Evolutionary conservation across 164 flowering plant genomes (phyloP), one percentile per base, ranked within the genome.

Genomic region (Berberis vulgaris): DNA sequence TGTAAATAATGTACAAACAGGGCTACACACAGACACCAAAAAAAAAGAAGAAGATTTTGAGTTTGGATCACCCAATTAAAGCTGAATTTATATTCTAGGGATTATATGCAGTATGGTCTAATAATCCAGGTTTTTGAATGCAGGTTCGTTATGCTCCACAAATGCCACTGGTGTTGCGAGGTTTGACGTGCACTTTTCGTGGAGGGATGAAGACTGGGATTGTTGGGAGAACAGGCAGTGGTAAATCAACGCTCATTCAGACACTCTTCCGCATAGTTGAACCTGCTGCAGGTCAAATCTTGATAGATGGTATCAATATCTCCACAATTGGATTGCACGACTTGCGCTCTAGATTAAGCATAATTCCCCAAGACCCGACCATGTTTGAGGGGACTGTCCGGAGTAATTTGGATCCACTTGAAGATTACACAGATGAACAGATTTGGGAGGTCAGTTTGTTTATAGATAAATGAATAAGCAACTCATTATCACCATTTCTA

Each of bases 171-270:
- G 81, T 80, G 3, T 58, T 77, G 56, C 72, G 68, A 52, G 79
- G 79, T 49, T 26, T 80, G 3, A 75, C 77, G 2, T 80, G 80
- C 63, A 73, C 67, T 41, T 75, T 80, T 43, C 61, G 69, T 11
- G 81, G 77, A 41, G 81, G 83, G 45, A 56, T 43, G 67, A 79
- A 75, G 65, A 70, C 73, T 13, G 83, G 83, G 38, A 67, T 79
- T 46, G 80, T 79, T 47, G 83, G 83, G 55, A 77, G 83, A 61
- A 77, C 83, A 43, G 80, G 83, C 45, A 73, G 80, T 67, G 83
- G 83, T 64, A 79, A 77, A 71, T 74, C 80, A 57, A 79, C 82
- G 41, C 78, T 79, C 8, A 75, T 79, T 47, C 78, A 75, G 67
- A 54, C 80, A 40, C 65, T 79, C 43, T 79, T 79, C 61, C 77